Conservation (phyloP, 108 stramenopile genomes). For the Nitzschia sp. region DNA sequence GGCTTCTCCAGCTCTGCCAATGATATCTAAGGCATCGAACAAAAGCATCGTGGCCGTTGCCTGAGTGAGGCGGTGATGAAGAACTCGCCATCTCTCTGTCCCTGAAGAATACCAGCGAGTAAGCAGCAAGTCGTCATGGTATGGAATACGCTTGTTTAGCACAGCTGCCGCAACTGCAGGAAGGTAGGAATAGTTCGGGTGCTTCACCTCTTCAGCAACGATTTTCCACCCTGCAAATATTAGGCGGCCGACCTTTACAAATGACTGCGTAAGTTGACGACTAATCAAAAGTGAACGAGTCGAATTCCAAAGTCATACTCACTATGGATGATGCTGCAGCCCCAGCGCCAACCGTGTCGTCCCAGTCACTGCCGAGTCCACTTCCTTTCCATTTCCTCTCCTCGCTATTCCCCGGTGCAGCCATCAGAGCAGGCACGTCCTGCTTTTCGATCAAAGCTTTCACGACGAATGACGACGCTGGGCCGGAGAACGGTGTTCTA, state of each 20-base stretch:
- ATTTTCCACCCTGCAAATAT: constrained; percentile 81
- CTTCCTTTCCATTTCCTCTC: constrained; percentile 66
- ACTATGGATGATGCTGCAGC: constrained; percentile 86
- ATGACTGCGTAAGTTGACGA: neutral
- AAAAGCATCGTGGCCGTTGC: constrained; percentile 67
- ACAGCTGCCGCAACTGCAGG: constrained; percentile 82
- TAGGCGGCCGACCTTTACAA: constrained; percentile 66
- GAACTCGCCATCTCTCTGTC: constrained; percentile 70
- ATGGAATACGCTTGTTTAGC: constrained; percentile 72
- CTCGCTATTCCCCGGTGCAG: constrained; percentile 8
- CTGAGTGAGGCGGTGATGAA: constrained; percentile 71
- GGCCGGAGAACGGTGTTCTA: constrained; percentile 54
- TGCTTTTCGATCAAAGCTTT: neutral
- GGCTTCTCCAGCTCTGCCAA: constrained; percentile 91
- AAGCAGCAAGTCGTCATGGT: constrained; percentile 73
- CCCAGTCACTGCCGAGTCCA: constrained; percentile 87
- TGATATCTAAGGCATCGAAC: constrained; percentile 84
- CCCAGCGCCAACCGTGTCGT: constrained; percentile 87
- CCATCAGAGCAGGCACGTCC: neutral
- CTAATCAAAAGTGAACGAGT: too few species aligned
- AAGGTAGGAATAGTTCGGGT: constrained; percentile 83
- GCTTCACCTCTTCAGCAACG: constrained; percentile 86
- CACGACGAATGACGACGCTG: constrained; percentile 12
- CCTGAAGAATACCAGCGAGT: constrained; percentile 80
- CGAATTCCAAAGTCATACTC: too few species aligned